Evolutionary conservation across 495 filamentous ascomycete species (phyloP), one percentile per base, ranked within the genome.

Genomic region (Xylaria longipes): DNA sequence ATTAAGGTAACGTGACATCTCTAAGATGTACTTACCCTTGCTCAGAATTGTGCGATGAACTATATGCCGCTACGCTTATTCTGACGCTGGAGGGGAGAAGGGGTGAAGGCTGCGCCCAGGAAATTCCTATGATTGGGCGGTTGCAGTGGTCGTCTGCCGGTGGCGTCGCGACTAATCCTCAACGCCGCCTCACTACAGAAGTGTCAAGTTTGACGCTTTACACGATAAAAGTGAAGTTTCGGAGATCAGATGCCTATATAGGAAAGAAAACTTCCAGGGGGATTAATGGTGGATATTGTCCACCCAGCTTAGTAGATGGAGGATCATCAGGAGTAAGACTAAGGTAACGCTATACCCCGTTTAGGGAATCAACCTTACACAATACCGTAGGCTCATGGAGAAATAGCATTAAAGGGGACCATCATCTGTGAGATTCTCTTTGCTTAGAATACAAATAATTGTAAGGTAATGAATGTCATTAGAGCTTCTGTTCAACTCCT

Each of bases 1-100:
- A n/a, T 43, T 65, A 8, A 50, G 29, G 63, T 65, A 65, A 65
- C 63, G 63, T 65, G 41, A 65, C 63, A 65, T 65, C 6, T 15
- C 33, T n/a, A 12, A n/a, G 41, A 60, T 35, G 43, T 52, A 22
- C 11, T 17, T 1, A 37, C 43, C 41, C 45, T 50, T 50, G 63
- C 29, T 50, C 17, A 14, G 14, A 22, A 33, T 27, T 22, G 14
- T 65, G 17, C 29, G 17, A 48, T 65, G 11, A 27, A 25, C 14
- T 65, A 65, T 27, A 17, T 17, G n/a, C 12, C 12, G 29, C 63
- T 31, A 48, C 20, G 9, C n/a, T 29, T 35, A 25, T 20, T n/a
- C 43, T 35, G 27, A 43, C 41, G 25, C 4, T 0, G 12, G 41
- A 50, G 63, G 27, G 33, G 41, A 60, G 57, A 60, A 25, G 57